A percentile compares a stretch with the other conserved stretches of the same genome.
phyloP scores from a whole-genome alignment of 2,329 filamentous ascomycete species.

The Pseudocercospora macadamiae region DNA sequence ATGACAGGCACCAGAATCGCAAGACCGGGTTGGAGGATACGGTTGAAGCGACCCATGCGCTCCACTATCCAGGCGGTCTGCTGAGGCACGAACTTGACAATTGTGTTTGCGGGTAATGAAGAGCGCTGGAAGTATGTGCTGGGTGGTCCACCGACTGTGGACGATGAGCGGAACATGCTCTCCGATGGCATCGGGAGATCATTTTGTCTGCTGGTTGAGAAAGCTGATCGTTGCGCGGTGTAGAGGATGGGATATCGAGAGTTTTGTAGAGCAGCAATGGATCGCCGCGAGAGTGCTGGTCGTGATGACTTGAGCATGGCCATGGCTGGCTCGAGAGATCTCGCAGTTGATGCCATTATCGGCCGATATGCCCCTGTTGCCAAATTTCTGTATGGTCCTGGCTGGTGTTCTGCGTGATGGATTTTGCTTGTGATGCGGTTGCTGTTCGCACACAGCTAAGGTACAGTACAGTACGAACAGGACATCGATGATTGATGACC shows the following conservation, averaged over 20 bases:
- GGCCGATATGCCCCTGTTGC: neutral
- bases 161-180: conserved; percentile 39
- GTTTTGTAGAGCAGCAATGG: conserved; percentile 37
- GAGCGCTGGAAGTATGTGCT: conserved; percentile 49
- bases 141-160: conserved; percentile 33
- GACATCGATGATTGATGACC: no score
- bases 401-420: neutral
- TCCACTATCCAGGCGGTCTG: conserved; percentile 99
- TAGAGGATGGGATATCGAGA: conserved; percentile 36
- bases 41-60: conserved; percentile 97
- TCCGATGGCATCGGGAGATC: conserved; percentile 35
- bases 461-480: no score
- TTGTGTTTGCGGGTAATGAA: conserved; percentile 83
- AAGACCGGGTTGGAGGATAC: conserved; percentile 88
- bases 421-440: no score
- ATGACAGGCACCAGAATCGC: conserved; percentile 87
- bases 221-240: conserved; percentile 26
- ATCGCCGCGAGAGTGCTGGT: conserved; percentile 36
- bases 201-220: conserved; percentile 32
- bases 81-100: conserved; percentile 93
- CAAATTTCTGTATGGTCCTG: neutral
- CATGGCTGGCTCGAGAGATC: conserved; percentile 28
- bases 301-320: conserved; percentile 45
- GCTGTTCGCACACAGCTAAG: no score
- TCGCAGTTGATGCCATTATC: neutral